Base-by-base conservation (phyloP, 1,284 basidiomycete genomes). In the Fomitopsis pinicola region DNA sequence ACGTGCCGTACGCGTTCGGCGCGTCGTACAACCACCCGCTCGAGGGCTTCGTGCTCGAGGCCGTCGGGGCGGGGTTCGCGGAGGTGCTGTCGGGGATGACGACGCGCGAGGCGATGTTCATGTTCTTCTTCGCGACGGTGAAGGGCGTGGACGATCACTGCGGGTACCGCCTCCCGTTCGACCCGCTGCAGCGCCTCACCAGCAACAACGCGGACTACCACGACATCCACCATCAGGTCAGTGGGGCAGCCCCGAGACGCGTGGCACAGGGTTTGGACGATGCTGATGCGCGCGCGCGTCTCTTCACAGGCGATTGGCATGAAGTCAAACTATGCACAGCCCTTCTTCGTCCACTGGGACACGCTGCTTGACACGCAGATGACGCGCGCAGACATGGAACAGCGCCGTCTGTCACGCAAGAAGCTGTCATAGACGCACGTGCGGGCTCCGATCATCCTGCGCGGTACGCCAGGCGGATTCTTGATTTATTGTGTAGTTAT, bases 141-240 rank as follows among this genome's bases (percentile, higher is more conserved):
- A 99, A 99, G 81, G 98, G 97, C 1, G 95, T 99, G 52, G 95
- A 98, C 68, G 97, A 99, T 73, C 97, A 99, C 75, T 98, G 96
- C 65, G 97, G 97, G 1, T 98, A 97, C 73, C 81, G 77, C 30
- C 77, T 98, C 26, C 94, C 94, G 57, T 95, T 89, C 76, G 96
- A 97, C 71, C 93, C 93, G 1, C 79, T 96, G 53, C 96, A 98
- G 74, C 71, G 93, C 67, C 70, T 98, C 60, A 94, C 91, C 63
- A 80, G 83, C n/a, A 99, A 99, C 75, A 97, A 94, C 72, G 92
- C 95, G 1, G 94, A 97, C 74, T 99, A 98, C 75, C 97, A 98
- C 75, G 97, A 98, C 75, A 97, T 99, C 63, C 97, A 99, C 73
- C 97, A 98, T 76, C 92, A 94, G 82, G 90, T 89, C 30, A 33